Conservation (phyloP, 371 early-diverging fungal species). For the Mucor irregularis region DNA sequence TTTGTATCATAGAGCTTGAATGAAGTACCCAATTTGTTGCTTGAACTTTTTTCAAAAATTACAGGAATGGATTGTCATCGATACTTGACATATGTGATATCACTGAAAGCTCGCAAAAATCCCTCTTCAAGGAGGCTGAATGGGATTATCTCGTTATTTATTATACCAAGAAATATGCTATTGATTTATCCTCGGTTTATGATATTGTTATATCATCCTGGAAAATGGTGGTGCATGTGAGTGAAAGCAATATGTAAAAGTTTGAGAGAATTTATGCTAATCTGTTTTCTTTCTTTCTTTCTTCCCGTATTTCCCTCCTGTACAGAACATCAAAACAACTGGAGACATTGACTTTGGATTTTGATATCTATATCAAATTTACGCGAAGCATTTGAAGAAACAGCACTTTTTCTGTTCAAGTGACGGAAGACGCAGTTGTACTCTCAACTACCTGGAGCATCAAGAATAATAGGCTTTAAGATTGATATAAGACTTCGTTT, state of each 20-base stretch:
- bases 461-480: constrained; percentile 14
- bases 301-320: too few relatives aligned
- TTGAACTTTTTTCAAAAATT: too few relatives aligned
- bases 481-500: constrained; percentile 8
- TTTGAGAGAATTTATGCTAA: constrained; percentile 14
- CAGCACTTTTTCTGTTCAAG: constrained; percentile 16
- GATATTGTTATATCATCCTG: constrained; percentile 8
- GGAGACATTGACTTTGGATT: constrained; percentile 13
- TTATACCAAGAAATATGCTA: constrained; percentile 14
- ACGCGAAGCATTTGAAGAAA: constrained; percentile 11
- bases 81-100: not conserved
- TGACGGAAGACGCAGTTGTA: constrained; percentile 9
- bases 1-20: too few relatives aligned
- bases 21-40: too few relatives aligned
- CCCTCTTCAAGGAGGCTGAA: constrained; percentile 2
- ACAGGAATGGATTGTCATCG: not conserved
- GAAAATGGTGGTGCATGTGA: constrained; percentile 14
- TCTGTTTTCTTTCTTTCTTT: constrained; percentile 14
- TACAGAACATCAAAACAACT: constrained; percentile 12
- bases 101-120: constrained; percentile 3
- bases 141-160: constrained; percentile 3
- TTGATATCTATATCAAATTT: constrained; percentile 16
- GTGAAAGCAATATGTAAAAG: constrained; percentile 17
- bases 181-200: constrained; percentile 13
- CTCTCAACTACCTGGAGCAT: constrained; percentile 6